These are phyloP conservation scores for Tilletiopsis washingtonensis DNA, from an alignment of 1,284 basidiomycete genomes.

Conservation along the genomic window DNA sequence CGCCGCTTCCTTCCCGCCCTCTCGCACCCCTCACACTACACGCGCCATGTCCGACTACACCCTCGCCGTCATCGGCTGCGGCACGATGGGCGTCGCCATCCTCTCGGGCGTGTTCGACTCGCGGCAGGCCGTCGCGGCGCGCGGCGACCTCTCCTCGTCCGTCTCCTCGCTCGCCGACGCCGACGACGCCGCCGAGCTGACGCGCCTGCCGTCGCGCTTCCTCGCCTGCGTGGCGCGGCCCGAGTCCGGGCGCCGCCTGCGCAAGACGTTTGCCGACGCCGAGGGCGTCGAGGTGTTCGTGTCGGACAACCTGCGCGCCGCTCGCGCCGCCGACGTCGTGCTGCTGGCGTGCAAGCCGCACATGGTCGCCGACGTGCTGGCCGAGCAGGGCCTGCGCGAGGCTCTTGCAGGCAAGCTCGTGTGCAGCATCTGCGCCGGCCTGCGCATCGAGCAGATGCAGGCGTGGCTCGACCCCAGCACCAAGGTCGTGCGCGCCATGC, in stretches of 20 bases:
- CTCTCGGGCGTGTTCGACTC: slow-evolving; percentile 72
- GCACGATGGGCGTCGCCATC: slow-evolving; percentile 96
- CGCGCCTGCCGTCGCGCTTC: slow-evolving; percentile 65
- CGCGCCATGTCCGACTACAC: no score
- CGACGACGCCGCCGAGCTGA: slow-evolving; percentile 18
- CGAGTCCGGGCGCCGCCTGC: slow-evolving; percentile 67
- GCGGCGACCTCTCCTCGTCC: not conserved
- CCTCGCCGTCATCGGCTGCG: slow-evolving; percentile 56
- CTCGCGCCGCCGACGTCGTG: slow-evolving; percentile 69
- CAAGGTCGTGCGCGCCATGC: slow-evolving; percentile 90
- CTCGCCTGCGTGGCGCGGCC: slow-evolving; percentile 78
- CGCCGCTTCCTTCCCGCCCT: no score
- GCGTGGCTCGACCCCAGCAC: slow-evolving; percentile 69
- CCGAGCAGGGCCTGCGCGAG: slow-evolving; percentile 70
- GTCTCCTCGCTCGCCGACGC: slow-evolving; percentile 7
- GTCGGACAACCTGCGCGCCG: slow-evolving; percentile 64
- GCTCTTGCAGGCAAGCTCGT: slow-evolving; percentile 83
- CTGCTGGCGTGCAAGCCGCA: slow-evolving; percentile 70
- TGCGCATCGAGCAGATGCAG: slow-evolving; percentile 74
- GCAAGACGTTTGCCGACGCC: slow-evolving; percentile 54
- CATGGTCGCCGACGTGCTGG: slow-evolving; percentile 67
- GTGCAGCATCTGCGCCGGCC: slow-evolving; percentile 91
- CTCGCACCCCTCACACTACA: no score
- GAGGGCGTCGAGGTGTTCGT: slow-evolving; percentile 62
- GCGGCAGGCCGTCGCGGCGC: slow-evolving; percentile 8